These are phyloP conservation scores for Malassezia yamatoensis DNA, from an alignment of 1,284 basidiomycete species.

Conservation along the genomic window DNA sequence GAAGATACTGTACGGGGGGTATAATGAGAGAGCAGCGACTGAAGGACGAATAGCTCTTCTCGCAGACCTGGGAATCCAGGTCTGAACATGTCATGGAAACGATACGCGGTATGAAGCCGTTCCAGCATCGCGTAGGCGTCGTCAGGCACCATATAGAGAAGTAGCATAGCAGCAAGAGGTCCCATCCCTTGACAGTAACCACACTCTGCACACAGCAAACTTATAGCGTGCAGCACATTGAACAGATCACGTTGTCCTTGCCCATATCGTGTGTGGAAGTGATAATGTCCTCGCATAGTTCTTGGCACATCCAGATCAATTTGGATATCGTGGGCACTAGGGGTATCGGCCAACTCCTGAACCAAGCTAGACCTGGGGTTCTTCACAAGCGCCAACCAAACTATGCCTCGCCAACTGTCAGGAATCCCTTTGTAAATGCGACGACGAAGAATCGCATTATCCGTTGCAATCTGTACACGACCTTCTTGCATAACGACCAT, in stretches of 20 bases:
- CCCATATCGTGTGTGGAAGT: slow-evolving; percentile 92
- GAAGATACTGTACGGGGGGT: slow-evolving; percentile 78
- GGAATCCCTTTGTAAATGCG: slow-evolving; percentile 91
- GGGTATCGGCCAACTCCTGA: slow-evolving; percentile 36
- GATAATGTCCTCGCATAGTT: slow-evolving; percentile 85
- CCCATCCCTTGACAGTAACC: slow-evolving; percentile 99
- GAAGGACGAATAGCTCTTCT: slow-evolving; percentile 87
- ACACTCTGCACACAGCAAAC: slow-evolving; percentile 70
- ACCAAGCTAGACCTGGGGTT: slow-evolving; percentile 50
- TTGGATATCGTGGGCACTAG: slow-evolving; percentile 84
- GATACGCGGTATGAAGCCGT: slow-evolving; percentile 63
- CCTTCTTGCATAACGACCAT: slow-evolving; percentile 8
- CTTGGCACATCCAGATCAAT: slow-evolving; percentile 96
- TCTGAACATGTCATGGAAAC: slow-evolving; percentile 75
- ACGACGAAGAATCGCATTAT: slow-evolving; percentile 51
- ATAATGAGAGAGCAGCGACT: slow-evolving; percentile 67
- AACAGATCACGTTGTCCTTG: slow-evolving; percentile 59
- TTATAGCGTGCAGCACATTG: slow-evolving; percentile 85
- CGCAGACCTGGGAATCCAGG: slow-evolving; percentile 93
- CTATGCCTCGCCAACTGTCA: slow-evolving; percentile 84
- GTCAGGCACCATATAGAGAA: slow-evolving; percentile 66
- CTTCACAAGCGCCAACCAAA: slow-evolving; percentile 70
- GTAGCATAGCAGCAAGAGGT: slow-evolving; percentile 82
- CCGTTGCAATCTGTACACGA: neutral
- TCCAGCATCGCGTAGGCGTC: slow-evolving; percentile 73